Evolutionary conservation across 176 grass and related monocot species (phyloP), one percentile per base, ranked within the genome.

Genomic region (Triticum dicoccoides): DNA sequence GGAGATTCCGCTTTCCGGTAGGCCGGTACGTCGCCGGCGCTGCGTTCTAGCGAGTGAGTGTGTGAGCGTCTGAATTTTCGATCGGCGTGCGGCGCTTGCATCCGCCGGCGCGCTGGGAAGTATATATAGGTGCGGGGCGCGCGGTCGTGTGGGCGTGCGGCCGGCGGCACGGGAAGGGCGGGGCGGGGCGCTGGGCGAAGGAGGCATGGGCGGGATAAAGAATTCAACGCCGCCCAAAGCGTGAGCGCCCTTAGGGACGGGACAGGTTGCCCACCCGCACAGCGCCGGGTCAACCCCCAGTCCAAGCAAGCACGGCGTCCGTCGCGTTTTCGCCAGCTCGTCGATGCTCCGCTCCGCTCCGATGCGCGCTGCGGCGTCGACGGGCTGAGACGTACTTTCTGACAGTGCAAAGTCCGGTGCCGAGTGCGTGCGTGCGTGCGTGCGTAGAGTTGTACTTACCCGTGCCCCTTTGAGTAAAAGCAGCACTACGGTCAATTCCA

Each of bases 221-320:
- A 95, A 95, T 98, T 95, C 96, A 98, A 94, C 93, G 91, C 93
- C 92, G 91, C 83, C 83, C 88, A 84, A 86, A 29, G 96, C 93
- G 90, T 98, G 96, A 95, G 59, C 24, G 1, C 20, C 73, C 56
- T 5, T 18, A 65, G 89, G 77, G 84, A 9, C 83, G 91, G 73
- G 89, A 91, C 92, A 98, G 96, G 93, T 98, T 92, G 96, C 88
- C 86, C 96, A 98, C 82, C 93, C 91, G 70, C 78, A 77, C 69
- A 80, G 84, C 86, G 84, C 96, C 91, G 77, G 88, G 96, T 98
- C 93, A 98, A 95, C 87, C 68, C 76, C 69, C 54, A 34, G 34
- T 77, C 45, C 68, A 64, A 18, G 71, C 71, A 1, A n/a, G 25
- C 34, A 12, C 20, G 72, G 62, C 41, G 24, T 65, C 79, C 38